Percentiles rank a stretch among this genome's conserved stretches.
These are phyloP conservation scores for Turritis glabra DNA, from an alignment of 345 rosid genomes.

Conservation along the genomic window DNA sequence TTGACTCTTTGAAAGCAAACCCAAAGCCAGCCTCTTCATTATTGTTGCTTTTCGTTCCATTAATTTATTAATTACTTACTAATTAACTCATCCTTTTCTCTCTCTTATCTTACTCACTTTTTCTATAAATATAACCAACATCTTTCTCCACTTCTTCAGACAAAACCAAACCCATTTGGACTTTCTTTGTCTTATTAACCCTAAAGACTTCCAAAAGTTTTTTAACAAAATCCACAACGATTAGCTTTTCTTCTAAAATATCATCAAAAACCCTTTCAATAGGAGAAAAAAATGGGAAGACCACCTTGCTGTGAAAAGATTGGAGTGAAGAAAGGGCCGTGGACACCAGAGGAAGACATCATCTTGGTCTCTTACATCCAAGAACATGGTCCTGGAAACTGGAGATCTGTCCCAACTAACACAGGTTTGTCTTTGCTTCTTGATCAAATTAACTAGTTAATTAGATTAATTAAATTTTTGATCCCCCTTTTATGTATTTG, in stretches of 20 bases:
- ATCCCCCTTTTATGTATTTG: neutral
- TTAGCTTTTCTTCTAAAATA: neutral
- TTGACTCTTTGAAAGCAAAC: slow-evolving; percentile 59
- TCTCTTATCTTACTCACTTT: slow-evolving; percentile 21
- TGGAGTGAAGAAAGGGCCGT: slow-evolving; percentile 97
- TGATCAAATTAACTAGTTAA: neutral
- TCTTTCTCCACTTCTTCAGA: slow-evolving; percentile 41
- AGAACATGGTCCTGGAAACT: slow-evolving; percentile 97
- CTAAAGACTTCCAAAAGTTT: slow-evolving; percentile 7
- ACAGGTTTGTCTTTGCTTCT: slow-evolving; percentile 54
- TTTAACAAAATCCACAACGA: neutral
- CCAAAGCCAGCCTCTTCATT: slow-evolving; percentile 36
- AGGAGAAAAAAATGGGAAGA: slow-evolving; percentile 63
- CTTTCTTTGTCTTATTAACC: slow-evolving; percentile 24
- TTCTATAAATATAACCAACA: slow-evolving; percentile 43
- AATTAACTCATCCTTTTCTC: slow-evolving; percentile 16
- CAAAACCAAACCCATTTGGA: slow-evolving; percentile 21
- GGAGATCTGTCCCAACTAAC: slow-evolving; percentile 89
- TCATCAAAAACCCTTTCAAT: neutral
- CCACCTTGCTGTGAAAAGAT: slow-evolving; percentile 94
- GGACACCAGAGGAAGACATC: slow-evolving; percentile 99
- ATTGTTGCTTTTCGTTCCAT: slow-evolving; percentile 41
- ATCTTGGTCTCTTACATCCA: slow-evolving; percentile 87
- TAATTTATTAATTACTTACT: slow-evolving; percentile 30
- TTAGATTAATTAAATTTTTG: neutral